A percentile compares a stretch with the other conserved stretches of the same genome.
These are phyloP conservation scores for Daldinia caldariorum DNA, from an alignment of 495 filamentous ascomycete species.

Conservation along the genomic window DNA sequence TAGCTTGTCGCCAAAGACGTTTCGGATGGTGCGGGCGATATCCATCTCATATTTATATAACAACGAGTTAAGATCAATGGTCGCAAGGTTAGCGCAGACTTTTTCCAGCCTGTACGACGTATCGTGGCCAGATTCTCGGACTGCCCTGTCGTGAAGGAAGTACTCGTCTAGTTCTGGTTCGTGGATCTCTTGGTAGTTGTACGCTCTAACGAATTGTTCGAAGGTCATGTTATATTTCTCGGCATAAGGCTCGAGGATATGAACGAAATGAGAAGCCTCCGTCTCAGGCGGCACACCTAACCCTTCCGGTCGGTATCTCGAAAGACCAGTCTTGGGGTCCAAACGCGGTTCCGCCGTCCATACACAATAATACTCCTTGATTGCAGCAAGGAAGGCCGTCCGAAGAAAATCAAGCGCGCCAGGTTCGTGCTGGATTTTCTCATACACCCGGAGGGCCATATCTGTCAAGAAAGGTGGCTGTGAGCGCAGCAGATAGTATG, in stretches of 20 bases:
- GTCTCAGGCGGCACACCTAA: slow-evolving; percentile 93
- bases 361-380: slow-evolving; percentile 94
- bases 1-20: slow-evolving; percentile 80
- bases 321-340: slow-evolving; percentile 83
- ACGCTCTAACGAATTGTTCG: slow-evolving; percentile 82
- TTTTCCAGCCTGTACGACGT: slow-evolving; percentile 92
- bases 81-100: slow-evolving; percentile 87
- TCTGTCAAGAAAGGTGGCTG: slow-evolving; percentile 98
- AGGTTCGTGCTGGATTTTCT: slow-evolving; percentile 83
- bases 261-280: slow-evolving; percentile 85
- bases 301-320: slow-evolving; percentile 89
- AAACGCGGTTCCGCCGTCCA: slow-evolving; percentile 85
- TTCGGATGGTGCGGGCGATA: slow-evolving; percentile 83
- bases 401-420: slow-evolving; percentile 80
- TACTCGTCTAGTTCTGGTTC: slow-evolving; percentile 94
- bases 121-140: slow-evolving; percentile 97
- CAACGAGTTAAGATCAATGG: slow-evolving; percentile 91
- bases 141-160: slow-evolving; percentile 93
- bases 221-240: slow-evolving; percentile 84
- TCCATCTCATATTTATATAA: slow-evolving; percentile 97
- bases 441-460: slow-evolving; percentile 91
- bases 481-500: slow-evolving; percentile 92
- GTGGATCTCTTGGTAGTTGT: slow-evolving; percentile 77
- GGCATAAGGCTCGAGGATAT: slow-evolving; percentile 86
- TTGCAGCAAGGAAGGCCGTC: slow-evolving; percentile 83